Evolutionary conservation across 2,329 filamentous ascomycete species (phyloP).

Genomic region (Emericellopsis atlantica): DNA sequence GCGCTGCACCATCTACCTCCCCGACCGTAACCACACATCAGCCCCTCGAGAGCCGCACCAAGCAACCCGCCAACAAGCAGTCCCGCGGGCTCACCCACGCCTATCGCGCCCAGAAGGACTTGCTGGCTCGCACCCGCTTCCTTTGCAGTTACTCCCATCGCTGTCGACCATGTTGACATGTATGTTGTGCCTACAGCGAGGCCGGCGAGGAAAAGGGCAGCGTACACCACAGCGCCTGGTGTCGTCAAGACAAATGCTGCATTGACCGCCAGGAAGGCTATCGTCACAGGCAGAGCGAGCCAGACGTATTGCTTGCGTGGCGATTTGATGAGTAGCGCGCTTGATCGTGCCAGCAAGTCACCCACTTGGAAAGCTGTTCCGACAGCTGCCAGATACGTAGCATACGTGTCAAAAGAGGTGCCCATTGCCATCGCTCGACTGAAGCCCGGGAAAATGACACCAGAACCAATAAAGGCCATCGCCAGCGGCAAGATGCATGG

Average conservation of each 20-base stretch:
- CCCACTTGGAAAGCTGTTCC: slow-evolving; percentile 15
- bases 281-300: not conserved
- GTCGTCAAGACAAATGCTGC: not conserved
- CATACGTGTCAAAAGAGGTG: slow-evolving; percentile 10
- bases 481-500: slow-evolving; percentile 15
- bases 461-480: slow-evolving; percentile 9
- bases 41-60: slow-evolving; percentile 10
- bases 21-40: slow-evolving; percentile 8
- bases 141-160: not conserved
- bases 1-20: slow-evolving; percentile 14
- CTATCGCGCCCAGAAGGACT: slow-evolving; percentile 14
- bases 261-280: not conserved
- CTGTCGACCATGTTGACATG: not conserved
- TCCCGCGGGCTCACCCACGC: slow-evolving; percentile 15
- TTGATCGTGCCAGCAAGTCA: slow-evolving; percentile 11
- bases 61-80: slow-evolving; percentile 12
- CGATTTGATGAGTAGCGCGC: slow-evolving; percentile 7
- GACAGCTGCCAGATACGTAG: slow-evolving; percentile 14
- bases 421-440: slow-evolving; percentile 13
- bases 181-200: not conserved
- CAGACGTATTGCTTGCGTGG: not conserved
- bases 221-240: not conserved
- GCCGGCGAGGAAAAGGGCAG: not conserved
- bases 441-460: slow-evolving; percentile 14
- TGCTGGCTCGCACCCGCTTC: slow-evolving; percentile 9